Evolutionary conservation across 2,329 filamentous ascomycete species (phyloP).

Genomic region (Mycosphaerelloides madeirae): DNA sequence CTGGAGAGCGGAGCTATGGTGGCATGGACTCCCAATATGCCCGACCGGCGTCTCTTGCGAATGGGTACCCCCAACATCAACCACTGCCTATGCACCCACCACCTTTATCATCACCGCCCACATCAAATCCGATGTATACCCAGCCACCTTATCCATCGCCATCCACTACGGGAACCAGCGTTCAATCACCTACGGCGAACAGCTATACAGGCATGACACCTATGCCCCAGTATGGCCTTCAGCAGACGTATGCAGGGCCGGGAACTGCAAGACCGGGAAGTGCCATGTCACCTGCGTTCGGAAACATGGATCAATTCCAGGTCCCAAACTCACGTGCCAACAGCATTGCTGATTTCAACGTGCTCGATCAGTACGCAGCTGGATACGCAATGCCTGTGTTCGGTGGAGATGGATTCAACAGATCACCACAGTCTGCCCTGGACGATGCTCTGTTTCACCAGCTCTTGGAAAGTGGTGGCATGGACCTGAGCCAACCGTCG

Average conservation of each 20-base stretch:
- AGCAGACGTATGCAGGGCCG: constrained; percentile 8
- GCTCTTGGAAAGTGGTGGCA: constrained; percentile 19
- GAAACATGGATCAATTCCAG: constrained; percentile 17
- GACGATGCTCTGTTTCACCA: constrained; percentile 28
- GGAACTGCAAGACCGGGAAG: constrained; percentile 11
- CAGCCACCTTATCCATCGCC: constrained; percentile 21
- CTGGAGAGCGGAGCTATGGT: constrained; percentile 19
- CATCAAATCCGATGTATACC: constrained; percentile 14
- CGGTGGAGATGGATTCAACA: constrained; percentile 71
- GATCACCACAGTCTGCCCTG: constrained; percentile 56
- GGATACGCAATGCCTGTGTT: constrained; percentile 77
- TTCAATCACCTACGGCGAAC: constrained; percentile 17
- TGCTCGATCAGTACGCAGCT: constrained; percentile 44
- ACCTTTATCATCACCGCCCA: constrained; percentile 19
- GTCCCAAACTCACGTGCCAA: constrained; percentile 20
- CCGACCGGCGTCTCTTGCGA: constrained; percentile 10
- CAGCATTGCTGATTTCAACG: constrained; percentile 27
- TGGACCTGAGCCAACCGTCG: constrained; percentile 13
- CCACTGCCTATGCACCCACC: constrained; percentile 25
- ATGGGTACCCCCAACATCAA: constrained; percentile 10
- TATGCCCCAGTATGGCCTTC: constrained; percentile 26
- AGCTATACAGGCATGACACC: constrained; percentile 20
- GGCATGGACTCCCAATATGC: constrained; percentile 17
- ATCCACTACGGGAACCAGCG: constrained; percentile 12
- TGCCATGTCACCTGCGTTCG: constrained; percentile 23